Conservation (phyloP, 441 rosid species). For the Croton laevigatus region DNA sequence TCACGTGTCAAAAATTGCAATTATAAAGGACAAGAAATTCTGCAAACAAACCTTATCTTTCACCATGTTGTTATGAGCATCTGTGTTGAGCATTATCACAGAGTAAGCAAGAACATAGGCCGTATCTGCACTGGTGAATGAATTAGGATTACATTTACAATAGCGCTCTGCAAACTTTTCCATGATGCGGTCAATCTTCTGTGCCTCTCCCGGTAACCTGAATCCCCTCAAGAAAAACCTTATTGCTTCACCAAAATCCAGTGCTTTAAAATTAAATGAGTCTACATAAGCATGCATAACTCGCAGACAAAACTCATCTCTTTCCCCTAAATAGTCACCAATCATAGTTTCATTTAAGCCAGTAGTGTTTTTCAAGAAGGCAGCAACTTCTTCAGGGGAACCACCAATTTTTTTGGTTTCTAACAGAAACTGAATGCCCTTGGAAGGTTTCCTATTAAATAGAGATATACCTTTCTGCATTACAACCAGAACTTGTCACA, state of each 20-base stretch:
- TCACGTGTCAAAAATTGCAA: neutral
- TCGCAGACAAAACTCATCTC: slow-evolving; percentile 84
- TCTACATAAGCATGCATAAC: slow-evolving; percentile 99
- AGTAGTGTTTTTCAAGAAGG: slow-evolving; percentile 65
- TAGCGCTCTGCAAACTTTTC: slow-evolving; percentile 98
- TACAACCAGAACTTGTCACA: slow-evolving; percentile 37
- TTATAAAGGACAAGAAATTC: slow-evolving; percentile 11
- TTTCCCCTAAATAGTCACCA: slow-evolving; percentile 97
- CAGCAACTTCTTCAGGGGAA: slow-evolving; percentile 82
- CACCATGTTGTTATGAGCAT: slow-evolving; percentile 97
- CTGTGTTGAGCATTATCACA: slow-evolving; percentile 97
- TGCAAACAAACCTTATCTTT: slow-evolving; percentile 82
- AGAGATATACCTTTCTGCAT: slow-evolving; percentile 91
- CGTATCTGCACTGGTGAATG: slow-evolving; percentile 95
- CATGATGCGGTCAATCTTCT: slow-evolving; percentile 98
- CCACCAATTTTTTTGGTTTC: slow-evolving; percentile 68
- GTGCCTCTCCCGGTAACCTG: slow-evolving; percentile 98
- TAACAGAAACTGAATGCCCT: slow-evolving; percentile 88
- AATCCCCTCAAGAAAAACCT: slow-evolving; percentile 95
- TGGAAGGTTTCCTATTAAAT: slow-evolving; percentile 91
- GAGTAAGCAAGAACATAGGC: slow-evolving; percentile 99
- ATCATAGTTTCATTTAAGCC: slow-evolving; percentile 86
- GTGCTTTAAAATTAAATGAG: slow-evolving; percentile 83
- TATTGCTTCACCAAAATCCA: slow-evolving; percentile 92
- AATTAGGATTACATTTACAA: slow-evolving; percentile 91